phyloP scores from a whole-genome alignment of 1,284 basidiomycete species.

The Gymnopus androsaceus region DNA sequence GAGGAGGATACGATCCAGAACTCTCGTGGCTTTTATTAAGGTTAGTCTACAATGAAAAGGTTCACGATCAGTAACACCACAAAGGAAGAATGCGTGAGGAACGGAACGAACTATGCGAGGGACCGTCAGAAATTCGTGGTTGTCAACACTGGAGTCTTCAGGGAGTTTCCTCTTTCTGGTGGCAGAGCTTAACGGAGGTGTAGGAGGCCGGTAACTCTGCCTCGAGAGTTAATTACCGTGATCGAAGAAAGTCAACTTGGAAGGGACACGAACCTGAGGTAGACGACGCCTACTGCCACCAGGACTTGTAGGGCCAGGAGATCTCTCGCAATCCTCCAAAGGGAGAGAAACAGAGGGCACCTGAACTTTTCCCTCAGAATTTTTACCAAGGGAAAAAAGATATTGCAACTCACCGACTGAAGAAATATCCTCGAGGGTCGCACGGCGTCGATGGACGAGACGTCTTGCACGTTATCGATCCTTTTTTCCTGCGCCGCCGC shows the following conservation, averaged over 20 bases:
- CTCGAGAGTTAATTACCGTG: background rate
- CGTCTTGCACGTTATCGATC: background rate
- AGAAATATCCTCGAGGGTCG: background rate
- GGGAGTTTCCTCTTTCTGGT: constrained; percentile 35
- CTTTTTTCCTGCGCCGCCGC: background rate
- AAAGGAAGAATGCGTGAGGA: background rate
- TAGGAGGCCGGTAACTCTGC: constrained; percentile 57
- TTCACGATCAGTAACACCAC: background rate
- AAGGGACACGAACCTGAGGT: constrained; percentile 39
- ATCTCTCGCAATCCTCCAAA: background rate
- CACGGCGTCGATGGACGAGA: background rate
- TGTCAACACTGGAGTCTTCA: constrained; percentile 24
- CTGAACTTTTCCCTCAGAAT: background rate
- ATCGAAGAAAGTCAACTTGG: background rate
- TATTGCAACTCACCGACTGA: background rate
- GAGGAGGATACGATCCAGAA: constrained; percentile 6
- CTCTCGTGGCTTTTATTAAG: background rate
- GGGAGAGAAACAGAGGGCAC: background rate
- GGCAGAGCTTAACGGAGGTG: constrained; percentile 48
- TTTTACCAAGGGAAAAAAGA: too few species aligned
- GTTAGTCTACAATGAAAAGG: constrained; percentile 1
- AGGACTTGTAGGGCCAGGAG: constrained; percentile 1
- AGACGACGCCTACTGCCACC: constrained; percentile 27
- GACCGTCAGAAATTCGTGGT: constrained; percentile 8
- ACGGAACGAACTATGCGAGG: background rate